These are phyloP conservation scores for Raddia distichophylla DNA, from an alignment of 176 grass and related monocot genomes.

Conservation along the genomic window DNA sequence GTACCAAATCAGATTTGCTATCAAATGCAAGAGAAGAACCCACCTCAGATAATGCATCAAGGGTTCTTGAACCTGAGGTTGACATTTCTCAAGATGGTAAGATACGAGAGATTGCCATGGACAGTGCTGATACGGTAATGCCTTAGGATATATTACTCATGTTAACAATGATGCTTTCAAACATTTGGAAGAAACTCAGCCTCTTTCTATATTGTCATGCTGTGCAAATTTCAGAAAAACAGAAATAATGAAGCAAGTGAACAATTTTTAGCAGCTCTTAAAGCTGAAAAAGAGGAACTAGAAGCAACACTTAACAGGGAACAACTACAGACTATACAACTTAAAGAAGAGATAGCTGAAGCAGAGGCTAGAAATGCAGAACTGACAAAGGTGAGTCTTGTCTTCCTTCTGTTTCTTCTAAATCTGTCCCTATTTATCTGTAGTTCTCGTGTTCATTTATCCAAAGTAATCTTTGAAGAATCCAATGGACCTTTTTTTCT, in stretches of 20 bases:
- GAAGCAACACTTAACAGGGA: constrained; percentile 75
- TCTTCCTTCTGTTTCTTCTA: constrained; percentile 6
- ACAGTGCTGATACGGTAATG: constrained; percentile 69
- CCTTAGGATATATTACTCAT: constrained; percentile 9
- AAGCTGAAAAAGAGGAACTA: constrained; percentile 88
- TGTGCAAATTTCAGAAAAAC: constrained; percentile 58
- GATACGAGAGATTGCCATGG: constrained; percentile 92
- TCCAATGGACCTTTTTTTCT: not conserved
- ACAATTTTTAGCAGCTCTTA: constrained; percentile 62
- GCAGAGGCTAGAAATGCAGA: constrained; percentile 81
- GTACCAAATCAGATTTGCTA: constrained; percentile 64
- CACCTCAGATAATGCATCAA: constrained; percentile 51
- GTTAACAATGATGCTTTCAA: not conserved
- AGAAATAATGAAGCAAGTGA: constrained; percentile 71
- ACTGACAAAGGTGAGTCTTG: constrained; percentile 67
- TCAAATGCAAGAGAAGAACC: constrained; percentile 49
- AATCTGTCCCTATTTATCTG: not conserved
- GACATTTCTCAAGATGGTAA: constrained; percentile 86
- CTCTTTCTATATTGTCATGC: not conserved
- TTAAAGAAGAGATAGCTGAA: constrained; percentile 91
- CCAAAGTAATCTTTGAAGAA: constrained; percentile 6
- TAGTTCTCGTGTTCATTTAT: constrained; percentile 20
- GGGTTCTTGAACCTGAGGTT: constrained; percentile 71
- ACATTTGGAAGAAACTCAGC: constrained; percentile 2
- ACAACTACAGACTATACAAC: constrained; percentile 69